Percentiles rank a stretch among this genome's conserved stretches.
Evolutionary conservation across 2,329 filamentous ascomycete species (phyloP).

Genomic region (Hypoxylon sp.): DNA sequence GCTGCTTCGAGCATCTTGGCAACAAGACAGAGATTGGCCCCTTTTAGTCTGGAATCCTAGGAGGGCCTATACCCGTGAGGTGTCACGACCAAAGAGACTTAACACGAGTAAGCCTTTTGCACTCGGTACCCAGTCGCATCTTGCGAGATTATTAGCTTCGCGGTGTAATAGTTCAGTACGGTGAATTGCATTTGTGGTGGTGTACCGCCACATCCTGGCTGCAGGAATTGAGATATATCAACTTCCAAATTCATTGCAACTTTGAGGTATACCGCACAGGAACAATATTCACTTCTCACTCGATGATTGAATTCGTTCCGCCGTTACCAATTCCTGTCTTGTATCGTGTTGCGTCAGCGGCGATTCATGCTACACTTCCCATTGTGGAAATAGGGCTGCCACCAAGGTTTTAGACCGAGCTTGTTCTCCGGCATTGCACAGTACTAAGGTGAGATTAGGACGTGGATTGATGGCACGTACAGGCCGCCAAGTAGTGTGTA

Average conservation of each 20-base stretch:
- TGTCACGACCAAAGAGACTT: slow-evolving; percentile 5
- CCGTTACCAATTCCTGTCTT: neutral
- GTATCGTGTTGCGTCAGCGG: neutral
- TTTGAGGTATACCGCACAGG: neutral
- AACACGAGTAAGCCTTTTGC: slow-evolving; percentile 17
- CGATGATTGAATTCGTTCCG: neutral
- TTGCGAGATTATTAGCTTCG: neutral
- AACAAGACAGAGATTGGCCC: slow-evolving; percentile 53
- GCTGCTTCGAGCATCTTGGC: slow-evolving; percentile 55
- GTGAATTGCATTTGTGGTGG: neutral
- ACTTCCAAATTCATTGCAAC: neutral
- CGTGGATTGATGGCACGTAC: too few species aligned
- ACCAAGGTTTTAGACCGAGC: too few species aligned
- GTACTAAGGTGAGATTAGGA: too few species aligned
- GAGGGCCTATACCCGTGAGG: neutral
- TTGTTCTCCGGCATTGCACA: too few species aligned
- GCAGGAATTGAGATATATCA: neutral
- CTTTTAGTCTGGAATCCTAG: slow-evolving; percentile 31
- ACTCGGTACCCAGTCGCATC: neutral
- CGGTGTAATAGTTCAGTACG: neutral
- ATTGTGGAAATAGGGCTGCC: neutral
- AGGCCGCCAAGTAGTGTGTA: too few species aligned
- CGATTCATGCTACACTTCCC: neutral
- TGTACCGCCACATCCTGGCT: neutral
- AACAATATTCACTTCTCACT: too few species aligned